These are phyloP conservation scores for Aleurites moluccanus DNA, from an alignment of 441 rosid genomes.

Conservation along the genomic window DNA sequence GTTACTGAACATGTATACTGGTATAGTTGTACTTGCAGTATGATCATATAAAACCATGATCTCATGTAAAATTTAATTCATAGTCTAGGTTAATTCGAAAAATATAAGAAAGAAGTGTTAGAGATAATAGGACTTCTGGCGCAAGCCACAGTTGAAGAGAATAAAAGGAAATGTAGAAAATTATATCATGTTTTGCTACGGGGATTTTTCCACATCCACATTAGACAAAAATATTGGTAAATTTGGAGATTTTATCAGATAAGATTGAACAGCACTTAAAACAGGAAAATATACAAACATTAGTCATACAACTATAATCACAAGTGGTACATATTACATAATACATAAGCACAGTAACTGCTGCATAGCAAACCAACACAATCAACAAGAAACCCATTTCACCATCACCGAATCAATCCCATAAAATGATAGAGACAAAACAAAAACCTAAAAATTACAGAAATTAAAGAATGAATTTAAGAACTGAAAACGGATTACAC, in stretches of 20 bases:
- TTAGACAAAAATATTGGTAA: not conserved
- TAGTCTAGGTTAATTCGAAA: not conserved
- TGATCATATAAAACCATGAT: not conserved
- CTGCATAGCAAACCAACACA: not conserved
- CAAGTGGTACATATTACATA: not conserved
- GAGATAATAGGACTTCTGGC: not conserved
- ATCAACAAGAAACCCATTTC: conserved; percentile 1
- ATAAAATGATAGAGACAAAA: not conserved
- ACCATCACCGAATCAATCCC: not conserved
- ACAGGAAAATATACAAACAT: not conserved
- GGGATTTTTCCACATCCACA: not conserved
- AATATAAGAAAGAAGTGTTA: not conserved
- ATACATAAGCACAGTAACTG: not conserved
- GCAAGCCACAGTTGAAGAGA: not conserved
- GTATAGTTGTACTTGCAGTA: not conserved
- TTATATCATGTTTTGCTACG: not conserved
- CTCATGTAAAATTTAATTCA: not conserved
- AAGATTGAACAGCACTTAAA: not conserved
- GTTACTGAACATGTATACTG: not conserved
- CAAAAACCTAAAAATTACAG: not conserved
- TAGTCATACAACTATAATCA: not conserved
- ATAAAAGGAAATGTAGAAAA: not conserved
- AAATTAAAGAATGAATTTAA: not conserved
- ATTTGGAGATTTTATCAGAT: not conserved
- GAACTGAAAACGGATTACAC: not conserved